These are phyloP conservation scores for Boletus sensibilis DNA, from an alignment of 768 basidiomycete species.

Conservation along the genomic window DNA sequence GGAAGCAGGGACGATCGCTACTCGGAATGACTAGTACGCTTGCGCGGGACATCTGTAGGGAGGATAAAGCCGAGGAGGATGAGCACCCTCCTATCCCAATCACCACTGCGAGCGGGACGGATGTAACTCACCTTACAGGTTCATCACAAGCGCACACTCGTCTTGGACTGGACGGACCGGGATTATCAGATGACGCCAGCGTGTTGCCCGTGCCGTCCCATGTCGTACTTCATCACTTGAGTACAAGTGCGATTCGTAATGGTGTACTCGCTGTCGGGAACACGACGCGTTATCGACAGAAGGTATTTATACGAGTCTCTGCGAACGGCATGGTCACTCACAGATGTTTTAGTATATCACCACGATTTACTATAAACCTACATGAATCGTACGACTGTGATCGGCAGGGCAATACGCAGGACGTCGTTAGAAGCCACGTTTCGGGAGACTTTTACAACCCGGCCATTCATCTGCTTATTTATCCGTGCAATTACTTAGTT, in stretches of 20 bases:
- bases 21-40: conserved; percentile 38
- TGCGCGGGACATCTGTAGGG: conserved; percentile 27
- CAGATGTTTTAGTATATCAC: conserved; percentile 65
- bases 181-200: conserved; percentile 81
- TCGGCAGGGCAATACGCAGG: conserved; percentile 22
- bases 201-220: conserved; percentile 92
- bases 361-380: conserved; percentile 80
- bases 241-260: conserved; percentile 92
- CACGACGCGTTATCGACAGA: conserved; percentile 88
- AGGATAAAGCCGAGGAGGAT: conserved; percentile 20
- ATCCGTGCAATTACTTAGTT: conserved; percentile 23
- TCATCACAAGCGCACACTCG: conserved; percentile 28
- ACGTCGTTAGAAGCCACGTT: conserved; percentile 24
- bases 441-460: conserved; percentile 8
- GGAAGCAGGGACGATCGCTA: conserved; percentile 33
- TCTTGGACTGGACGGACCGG: conserved; percentile 37
- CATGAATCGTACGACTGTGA: conserved; percentile 32
- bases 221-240: conserved; percentile 91
- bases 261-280: conserved; percentile 91
- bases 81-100: conserved; percentile 33
- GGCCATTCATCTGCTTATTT: conserved; percentile 25
- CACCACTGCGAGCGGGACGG: conserved; percentile 40
- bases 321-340: conserved; percentile 14
- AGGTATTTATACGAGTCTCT: conserved; percentile 47
- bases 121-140: conserved; percentile 34